Percentiles rank a stretch among this genome's conserved stretches.
phyloP scores from a whole-genome alignment of 2,329 filamentous ascomycete genomes.

The Chrysosphaeria jannelii region DNA sequence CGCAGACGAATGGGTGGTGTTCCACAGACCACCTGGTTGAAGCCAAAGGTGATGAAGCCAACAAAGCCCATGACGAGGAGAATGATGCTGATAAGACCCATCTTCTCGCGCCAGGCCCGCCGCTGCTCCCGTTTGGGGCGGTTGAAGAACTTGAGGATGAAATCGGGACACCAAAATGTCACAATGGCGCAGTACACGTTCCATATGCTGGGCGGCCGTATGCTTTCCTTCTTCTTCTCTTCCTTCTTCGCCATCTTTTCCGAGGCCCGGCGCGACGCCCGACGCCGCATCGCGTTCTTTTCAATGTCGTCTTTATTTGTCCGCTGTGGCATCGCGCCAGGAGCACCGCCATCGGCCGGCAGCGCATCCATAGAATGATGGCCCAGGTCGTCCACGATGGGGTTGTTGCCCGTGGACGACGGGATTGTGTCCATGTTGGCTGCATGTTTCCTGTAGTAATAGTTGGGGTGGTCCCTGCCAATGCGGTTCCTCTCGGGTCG shows the following conservation, averaged over 20 bases:
- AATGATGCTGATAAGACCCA: conserved; percentile 87
- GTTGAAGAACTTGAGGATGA: conserved; percentile 59
- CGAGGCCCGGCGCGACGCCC: conserved; percentile 14
- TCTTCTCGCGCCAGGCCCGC: conserved; percentile 91
- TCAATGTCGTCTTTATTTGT: conserved; percentile 10
- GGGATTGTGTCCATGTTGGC: conserved; percentile 75
- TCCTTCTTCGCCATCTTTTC: conserved; percentile 35
- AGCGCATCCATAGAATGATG: no score
- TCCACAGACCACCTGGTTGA: conserved; percentile 67
- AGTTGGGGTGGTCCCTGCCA: conserved; percentile 71
- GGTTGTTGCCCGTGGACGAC: conserved; percentile 78
- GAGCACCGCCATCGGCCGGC: no score
- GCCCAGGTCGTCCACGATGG: conserved; percentile 51
- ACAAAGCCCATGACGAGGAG: conserved; percentile 63
- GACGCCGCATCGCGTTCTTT: conserved; percentile 10
- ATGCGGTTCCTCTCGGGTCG: conserved; percentile 68
- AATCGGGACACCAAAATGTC: conserved; percentile 82
- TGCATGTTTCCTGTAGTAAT: conserved; percentile 83
- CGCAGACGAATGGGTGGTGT: conserved; percentile 39
- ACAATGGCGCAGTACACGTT: conserved; percentile 81
- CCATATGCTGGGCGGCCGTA: conserved; percentile 67
- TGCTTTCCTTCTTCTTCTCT: conserved; percentile 13
- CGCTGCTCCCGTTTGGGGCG: conserved; percentile 61
- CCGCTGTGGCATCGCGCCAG: conserved; percentile 13
- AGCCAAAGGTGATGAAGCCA: conserved; percentile 89